Evolutionary conservation across 2,329 filamentous ascomycete genomes (phyloP), one percentile per base, ranked within the genome.

Genomic region (Dactylellina drechsleri): DNA sequence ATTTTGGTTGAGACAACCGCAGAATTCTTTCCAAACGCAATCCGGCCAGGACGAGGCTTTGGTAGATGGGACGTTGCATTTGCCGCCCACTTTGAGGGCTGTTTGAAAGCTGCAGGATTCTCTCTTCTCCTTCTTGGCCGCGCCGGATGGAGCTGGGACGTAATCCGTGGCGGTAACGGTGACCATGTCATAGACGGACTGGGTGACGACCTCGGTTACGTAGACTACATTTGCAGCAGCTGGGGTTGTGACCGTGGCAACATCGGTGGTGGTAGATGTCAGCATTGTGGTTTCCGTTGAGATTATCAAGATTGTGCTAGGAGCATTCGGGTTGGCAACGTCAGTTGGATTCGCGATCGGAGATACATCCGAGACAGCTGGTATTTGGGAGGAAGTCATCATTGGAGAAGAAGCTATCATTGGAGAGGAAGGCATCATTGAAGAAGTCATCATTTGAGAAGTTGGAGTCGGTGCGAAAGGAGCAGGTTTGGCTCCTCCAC

Each of bases 21-120:
- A 75, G 36, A 75, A 75, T 28, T 75, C 58, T 16, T 54, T n/a
- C 71, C 71, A 75, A 23, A 75, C 64, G 20, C 71, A 75, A n/a
- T 13, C 16, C 15, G 67, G 28, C 71, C 71, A 75, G 15, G 47
- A 31, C 6, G 71, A 75, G 36, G 71, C 64, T 31, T 57, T 54
- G 31, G 36, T 23, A 0, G 58, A 59, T 28, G 71, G 71, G 7
- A 75, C 64, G 4, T 57, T 26, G 15, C 71, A 75, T 40, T 41
- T 1, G 12, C 61, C 43, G 0, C 71, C 71, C 15, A 75, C 26
- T n/a, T 68, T 68, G 20, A 75, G 12, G 0, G 71, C 26, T 28
- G 59, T 43, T 26, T 68, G 40, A 53, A 75, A 75, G 8, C 59
- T 16, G 53, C 57, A 62, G 20, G 50, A 54, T 20, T 65, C 53